Conservation (phyloP, 2,329 filamentous ascomycete genomes). For the Lithohypha guttulata region DNA sequence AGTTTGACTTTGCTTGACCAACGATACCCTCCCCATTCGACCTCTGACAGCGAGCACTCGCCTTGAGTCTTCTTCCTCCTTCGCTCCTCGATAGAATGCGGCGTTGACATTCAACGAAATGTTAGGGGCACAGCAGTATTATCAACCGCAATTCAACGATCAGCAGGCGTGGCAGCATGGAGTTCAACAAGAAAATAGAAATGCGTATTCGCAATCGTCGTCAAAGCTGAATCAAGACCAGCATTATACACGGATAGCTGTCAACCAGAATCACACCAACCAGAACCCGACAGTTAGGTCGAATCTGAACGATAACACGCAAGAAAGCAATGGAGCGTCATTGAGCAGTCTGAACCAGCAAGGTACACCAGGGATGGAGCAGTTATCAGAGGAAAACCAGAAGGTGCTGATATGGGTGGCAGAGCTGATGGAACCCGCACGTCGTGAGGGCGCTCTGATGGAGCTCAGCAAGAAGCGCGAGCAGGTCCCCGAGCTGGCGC, state of each 20-base stretch:
- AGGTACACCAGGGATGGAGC: constrained; percentile 41
- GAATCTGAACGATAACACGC: constrained; percentile 15
- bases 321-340: constrained; percentile 13
- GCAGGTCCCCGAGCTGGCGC: constrained; percentile 88
- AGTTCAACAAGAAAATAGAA: constrained; percentile 29
- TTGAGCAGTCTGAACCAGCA: constrained; percentile 18
- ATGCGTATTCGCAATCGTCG: constrained; percentile 29
- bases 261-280: constrained; percentile 45
- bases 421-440: constrained; percentile 76
- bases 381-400: constrained; percentile 78
- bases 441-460: constrained; percentile 79
- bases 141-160: constrained; percentile 45
- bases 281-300: constrained; percentile 14
- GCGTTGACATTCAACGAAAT: constrained; percentile 14
- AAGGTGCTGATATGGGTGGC: constrained; percentile 89
- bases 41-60: too few relatives aligned
- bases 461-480: constrained; percentile 98
- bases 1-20: too few relatives aligned
- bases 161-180: constrained; percentile 36
- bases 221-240: constrained; percentile 32
- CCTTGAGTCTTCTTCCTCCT: background rate
- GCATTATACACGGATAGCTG: constrained; percentile 63
- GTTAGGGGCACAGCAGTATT: constrained; percentile 49
- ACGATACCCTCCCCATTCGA: too few relatives aligned
- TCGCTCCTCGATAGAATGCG: constrained; percentile 19